phyloP scores from a whole-genome alignment of 345 rosid genomes.

The Barbarea vulgaris region DNA sequence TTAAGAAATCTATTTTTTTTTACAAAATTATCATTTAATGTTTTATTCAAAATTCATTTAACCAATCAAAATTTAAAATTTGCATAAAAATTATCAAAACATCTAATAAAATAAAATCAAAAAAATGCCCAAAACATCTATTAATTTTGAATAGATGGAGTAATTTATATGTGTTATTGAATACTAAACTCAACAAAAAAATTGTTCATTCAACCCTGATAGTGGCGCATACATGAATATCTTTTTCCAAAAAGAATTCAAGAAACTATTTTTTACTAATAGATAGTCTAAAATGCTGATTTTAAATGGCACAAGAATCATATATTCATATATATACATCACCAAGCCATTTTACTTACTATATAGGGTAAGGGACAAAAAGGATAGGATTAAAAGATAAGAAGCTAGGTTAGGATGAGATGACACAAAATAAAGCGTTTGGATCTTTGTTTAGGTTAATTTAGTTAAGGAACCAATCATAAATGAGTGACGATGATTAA shows the following conservation, averaged over 20 bases:
- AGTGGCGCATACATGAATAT: background rate
- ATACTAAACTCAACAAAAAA: background rate
- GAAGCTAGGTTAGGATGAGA: conserved; percentile 12
- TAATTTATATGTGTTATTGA: background rate
- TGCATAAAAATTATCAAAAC: no score
- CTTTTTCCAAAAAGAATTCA: background rate
- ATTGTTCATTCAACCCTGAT: background rate
- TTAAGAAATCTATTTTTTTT: no score
- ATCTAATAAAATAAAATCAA: no score
- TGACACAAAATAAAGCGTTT: conserved; percentile 24
- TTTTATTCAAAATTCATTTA: no score
- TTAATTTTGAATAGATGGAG: no score
- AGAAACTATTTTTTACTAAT: background rate
- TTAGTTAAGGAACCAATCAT: background rate
- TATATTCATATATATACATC: background rate
- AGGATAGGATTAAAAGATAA: background rate
- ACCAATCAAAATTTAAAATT: no score
- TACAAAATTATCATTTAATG: no score
- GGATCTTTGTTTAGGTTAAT: background rate
- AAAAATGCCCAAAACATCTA: no score
- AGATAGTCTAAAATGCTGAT: background rate
- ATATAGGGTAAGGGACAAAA: conserved; percentile 25
- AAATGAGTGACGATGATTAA: conserved; percentile 21
- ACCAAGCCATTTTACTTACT: conserved; percentile 20
- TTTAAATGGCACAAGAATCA: conserved; percentile 6